Evolutionary conservation across 2,329 filamentous ascomycete genomes (phyloP).

Genomic region (Colletotrichum falcatum): DNA sequence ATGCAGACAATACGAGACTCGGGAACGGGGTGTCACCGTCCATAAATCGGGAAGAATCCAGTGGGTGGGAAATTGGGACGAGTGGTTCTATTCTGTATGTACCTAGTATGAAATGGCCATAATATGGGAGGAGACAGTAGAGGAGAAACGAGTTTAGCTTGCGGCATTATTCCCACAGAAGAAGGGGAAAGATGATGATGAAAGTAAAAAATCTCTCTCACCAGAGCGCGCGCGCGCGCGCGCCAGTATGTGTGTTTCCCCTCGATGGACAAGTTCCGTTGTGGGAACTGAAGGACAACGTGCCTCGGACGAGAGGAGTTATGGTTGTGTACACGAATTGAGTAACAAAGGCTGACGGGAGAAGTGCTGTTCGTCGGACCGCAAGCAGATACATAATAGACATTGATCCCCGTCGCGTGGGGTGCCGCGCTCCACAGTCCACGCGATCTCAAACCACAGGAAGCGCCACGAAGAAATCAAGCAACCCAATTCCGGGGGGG

Average conservation of each 20-base stretch:
- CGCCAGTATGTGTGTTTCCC: background rate
- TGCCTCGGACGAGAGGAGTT: background rate
- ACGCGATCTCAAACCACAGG: slow-evolving; percentile 24
- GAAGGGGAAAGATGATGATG: background rate
- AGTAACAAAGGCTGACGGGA: slow-evolving; percentile 22
- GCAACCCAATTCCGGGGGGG: slow-evolving; percentile 31
- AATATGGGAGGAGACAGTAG: slow-evolving; percentile 23
- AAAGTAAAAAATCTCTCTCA: no score
- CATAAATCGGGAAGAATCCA: slow-evolving; percentile 27
- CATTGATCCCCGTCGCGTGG: background rate
- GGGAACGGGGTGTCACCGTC: slow-evolving; percentile 8
- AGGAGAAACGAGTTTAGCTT: slow-evolving; percentile 17
- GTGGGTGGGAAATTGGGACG: slow-evolving; percentile 13
- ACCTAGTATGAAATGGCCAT: slow-evolving; percentile 17
- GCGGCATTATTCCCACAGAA: slow-evolving; percentile 32
- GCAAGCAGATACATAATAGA: no score
- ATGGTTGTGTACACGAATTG: slow-evolving; percentile 29
- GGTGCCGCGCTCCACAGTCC: slow-evolving; percentile 17
- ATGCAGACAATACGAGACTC: background rate
- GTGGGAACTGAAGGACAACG: slow-evolving; percentile 20
- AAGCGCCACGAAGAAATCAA: background rate
- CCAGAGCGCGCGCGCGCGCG: no score
- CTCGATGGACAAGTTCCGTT: slow-evolving; percentile 35
- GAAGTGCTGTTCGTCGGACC: slow-evolving; percentile 6
- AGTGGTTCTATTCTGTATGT: slow-evolving; percentile 17